Base-by-base conservation (phyloP, 78 protist species). In the Tieghemostelium lacteum region DNA sequence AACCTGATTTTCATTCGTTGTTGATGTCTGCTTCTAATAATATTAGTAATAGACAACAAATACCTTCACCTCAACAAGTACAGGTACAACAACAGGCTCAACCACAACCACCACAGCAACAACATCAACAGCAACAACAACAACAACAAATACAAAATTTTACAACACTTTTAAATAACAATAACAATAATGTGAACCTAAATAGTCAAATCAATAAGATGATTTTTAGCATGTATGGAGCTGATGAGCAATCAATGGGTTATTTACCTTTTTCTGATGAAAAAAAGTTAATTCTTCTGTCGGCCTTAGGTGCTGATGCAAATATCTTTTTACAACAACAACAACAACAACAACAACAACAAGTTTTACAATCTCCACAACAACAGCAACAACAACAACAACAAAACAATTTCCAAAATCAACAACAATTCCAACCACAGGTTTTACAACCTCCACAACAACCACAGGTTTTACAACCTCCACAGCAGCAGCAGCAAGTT, bases 221-320 rank as follows among this genome's bases (percentile, higher is more conserved):
- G 78, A 3, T 33, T n/a, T 54, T 14, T 45, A 10, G 52, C 52
- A 45, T 14, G 52, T 45, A 45, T 45, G 6, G 6, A 14, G 6
- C 6, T 10, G 63, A 60, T 0, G 49, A 24, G 2, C 64, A 72
- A 16, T 54, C 57, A 40, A 60, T 74, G 65, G 88, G 88, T 55
- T 57, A 29, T 16, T 31, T 78, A 37, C 88, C 88, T n/a, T 78
- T 78, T 28, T 65, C 58, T 1, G 88, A 78, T 52, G 88, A 78
- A 36, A 78, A 78, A 42, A 78, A 66, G 26, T 34, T 66, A 24
- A 49, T 78, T 22, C 33, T 78, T 1, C 20, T 78, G 19, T 64
- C 88, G 1, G 88, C 88, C 0, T 55, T 78, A 39, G 63, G 63
- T 31, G 42, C 45, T 20, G 71, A 76, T 49, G 60, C 55, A 8